Evolutionary conservation across 768 basidiomycete genomes (phyloP).

Genomic region (Naganishia antarctica): DNA sequence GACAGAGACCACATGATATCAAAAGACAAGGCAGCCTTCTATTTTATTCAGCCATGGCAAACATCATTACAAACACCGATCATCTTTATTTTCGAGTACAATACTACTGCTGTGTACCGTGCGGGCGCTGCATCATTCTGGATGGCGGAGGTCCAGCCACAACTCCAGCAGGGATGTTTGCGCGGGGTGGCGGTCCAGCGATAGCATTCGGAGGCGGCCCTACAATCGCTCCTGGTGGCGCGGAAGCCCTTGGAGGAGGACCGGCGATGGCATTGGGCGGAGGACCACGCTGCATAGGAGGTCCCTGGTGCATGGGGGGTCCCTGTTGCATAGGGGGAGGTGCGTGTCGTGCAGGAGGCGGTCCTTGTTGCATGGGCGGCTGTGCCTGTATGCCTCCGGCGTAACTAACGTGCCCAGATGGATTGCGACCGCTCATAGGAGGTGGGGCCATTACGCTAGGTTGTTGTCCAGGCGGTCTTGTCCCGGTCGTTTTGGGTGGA

Average conservation of each 20-base stretch:
- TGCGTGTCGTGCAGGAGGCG: slow-evolving; percentile 30
- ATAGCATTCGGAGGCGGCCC: slow-evolving; percentile 42
- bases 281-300: slow-evolving; percentile 18
- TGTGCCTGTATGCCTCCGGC: slow-evolving; percentile 46
- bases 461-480: slow-evolving; percentile 23
- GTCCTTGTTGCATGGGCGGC: slow-evolving; percentile 26
- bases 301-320: slow-evolving; percentile 12
- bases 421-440: slow-evolving; percentile 2
- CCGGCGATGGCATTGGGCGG: slow-evolving; percentile 36
- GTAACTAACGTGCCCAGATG: slow-evolving; percentile 49
- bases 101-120: slow-evolving; percentile 16
- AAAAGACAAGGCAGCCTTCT: too few relatives aligned
- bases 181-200: not conserved
- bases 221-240: slow-evolving; percentile 32
- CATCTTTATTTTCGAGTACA: too few relatives aligned
- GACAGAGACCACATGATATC: too few relatives aligned
- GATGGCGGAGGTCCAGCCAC: slow-evolving; percentile 3
- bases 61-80: too few relatives aligned
- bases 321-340: slow-evolving; percentile 13
- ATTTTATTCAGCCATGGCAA: too few relatives aligned
- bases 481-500: slow-evolving; percentile 38
- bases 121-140: slow-evolving; percentile 3
- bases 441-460: slow-evolving; percentile 1
- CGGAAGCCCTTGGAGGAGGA: slow-evolving; percentile 39
- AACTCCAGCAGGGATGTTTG: not conserved